Conservation (phyloP, 2,329 filamentous ascomycete genomes). For the Sclerotinia sclerotiorum region DNA sequence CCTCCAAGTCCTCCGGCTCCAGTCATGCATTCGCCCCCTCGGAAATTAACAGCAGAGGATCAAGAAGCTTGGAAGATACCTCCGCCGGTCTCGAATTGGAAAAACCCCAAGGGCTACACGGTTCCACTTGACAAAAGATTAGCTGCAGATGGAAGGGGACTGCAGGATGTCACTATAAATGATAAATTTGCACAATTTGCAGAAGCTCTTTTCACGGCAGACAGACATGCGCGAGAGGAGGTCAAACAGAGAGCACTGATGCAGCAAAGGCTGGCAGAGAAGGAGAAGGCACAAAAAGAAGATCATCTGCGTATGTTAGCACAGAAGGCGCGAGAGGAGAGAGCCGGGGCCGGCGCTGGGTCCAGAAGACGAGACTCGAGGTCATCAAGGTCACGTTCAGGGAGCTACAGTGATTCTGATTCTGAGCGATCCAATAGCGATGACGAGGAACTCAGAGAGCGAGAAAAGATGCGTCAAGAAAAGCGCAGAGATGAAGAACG, state of each 20-base stretch:
- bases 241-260: conserved; percentile 89
- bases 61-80: conserved; percentile 95
- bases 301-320: conserved; percentile 85
- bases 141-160: conserved; percentile 84
- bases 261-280: conserved; percentile 95
- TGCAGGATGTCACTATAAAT: conserved; percentile 95
- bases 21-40: conserved; percentile 89
- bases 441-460: conserved; percentile 71
- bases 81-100: conserved; percentile 95
- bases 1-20: conserved; percentile 91
- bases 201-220: conserved; percentile 90
- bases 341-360: conserved; percentile 54
- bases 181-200: conserved; percentile 98
- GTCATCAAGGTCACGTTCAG: conserved; percentile 44
- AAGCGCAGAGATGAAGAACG: conserved; percentile 79
- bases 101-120: conserved; percentile 98
- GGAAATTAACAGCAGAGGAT: conserved; percentile 94
- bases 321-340: conserved; percentile 87
- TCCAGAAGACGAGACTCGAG: conserved; percentile 41
- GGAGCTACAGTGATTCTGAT: conserved; percentile 54
- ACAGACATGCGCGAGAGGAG: conserved; percentile 92
- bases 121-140: conserved; percentile 93
- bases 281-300: conserved; percentile 93
- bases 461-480: conserved; percentile 76
- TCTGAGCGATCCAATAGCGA: conserved; percentile 45